A percentile compares a stretch with the other conserved stretches of the same genome.
These are phyloP conservation scores for Leishmania gerbilli DNA, from an alignment of 208 protist genomes.

Conservation along the genomic window DNA sequence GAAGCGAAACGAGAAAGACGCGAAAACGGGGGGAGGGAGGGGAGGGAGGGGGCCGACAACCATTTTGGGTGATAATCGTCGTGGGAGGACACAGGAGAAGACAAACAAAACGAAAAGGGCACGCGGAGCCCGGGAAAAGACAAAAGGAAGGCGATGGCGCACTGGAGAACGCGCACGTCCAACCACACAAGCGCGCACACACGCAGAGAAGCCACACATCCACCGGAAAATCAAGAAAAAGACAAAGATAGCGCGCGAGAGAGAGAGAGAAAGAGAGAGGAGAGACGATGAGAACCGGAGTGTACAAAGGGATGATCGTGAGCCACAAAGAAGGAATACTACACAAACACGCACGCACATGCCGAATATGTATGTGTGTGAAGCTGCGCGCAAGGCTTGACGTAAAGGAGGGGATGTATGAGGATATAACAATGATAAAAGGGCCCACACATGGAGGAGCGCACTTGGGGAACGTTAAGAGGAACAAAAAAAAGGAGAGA, in stretches of 20 bases:
- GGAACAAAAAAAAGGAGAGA: neutral
- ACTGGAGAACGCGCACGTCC: neutral
- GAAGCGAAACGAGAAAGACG: neutral
- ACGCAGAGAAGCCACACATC: neutral
- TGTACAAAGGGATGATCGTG: neutral
- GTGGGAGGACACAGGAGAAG: neutral
- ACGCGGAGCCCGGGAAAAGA: neutral
- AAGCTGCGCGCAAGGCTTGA: neutral
- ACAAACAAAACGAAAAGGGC: neutral
- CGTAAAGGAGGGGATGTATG: neutral
- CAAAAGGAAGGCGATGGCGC: neutral
- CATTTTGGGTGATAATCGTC: neutral
- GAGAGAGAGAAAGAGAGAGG: neutral
- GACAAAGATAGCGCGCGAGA: neutral
- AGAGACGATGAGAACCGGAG: neutral
- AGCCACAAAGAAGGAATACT: conserved; percentile 5
- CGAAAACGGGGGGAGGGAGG: neutral
- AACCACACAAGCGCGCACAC: neutral
- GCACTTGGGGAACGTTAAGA: conserved; percentile 4
- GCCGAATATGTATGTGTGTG: conserved; percentile 3
- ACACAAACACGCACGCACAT: neutral
- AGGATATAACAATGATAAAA: conserved; percentile 6
- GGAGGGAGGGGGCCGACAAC: neutral
- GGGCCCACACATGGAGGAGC: neutral
- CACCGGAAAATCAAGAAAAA: neutral